Evolutionary conservation across 1,139 yeast genomes (phyloP), one percentile per base, ranked within the genome.

Genomic region (Nadsonia starkeyi-henricii): DNA sequence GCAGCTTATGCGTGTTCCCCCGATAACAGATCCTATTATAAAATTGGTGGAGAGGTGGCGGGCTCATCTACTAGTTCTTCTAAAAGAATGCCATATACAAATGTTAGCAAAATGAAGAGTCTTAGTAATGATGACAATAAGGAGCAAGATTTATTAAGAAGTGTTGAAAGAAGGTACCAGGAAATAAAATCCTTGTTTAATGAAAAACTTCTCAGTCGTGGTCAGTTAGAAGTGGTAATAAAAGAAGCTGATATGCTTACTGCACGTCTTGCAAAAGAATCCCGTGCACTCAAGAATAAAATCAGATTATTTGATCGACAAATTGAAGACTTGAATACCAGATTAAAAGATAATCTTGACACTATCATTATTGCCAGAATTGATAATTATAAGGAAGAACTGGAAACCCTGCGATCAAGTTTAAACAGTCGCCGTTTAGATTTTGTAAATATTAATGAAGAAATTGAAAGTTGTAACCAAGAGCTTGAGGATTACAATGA

Each of bases 1-100:
- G 62, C 69, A 49, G 79, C 78, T 1, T 66, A 73, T 43, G 68
- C 79, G 0, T 59, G 37, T 23, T n/a, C 43, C 17, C 45, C 28
- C 13, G 36, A 21, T 5, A 26, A 42, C 20, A 46, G 37, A 19
- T 30, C 20, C 2, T 23, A 15, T 8, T 44, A 42, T 20, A 21
- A 30, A 15, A 26, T 30, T 17, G 48, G 39, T 9, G 39, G 39
- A 4, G 17, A 60, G 68, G 8, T 73, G 76, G 20, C 76, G 77
- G 13, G 68, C 72, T 49, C 71, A 77, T 46, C 62, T 69, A 23
- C 59, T 63, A 8, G 55, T 62, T 45, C 62, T 58, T 45, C 36
- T 57, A 4, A 12, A 8, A 12, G 20, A n/a, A 41, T 20, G 18
- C 4, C 17, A 13, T 17, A 17, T 4, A 33, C 4, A 3, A 15